Base-by-base conservation (phyloP, 208 protist genomes). In the Trypanosomatidae sp. region DNA sequence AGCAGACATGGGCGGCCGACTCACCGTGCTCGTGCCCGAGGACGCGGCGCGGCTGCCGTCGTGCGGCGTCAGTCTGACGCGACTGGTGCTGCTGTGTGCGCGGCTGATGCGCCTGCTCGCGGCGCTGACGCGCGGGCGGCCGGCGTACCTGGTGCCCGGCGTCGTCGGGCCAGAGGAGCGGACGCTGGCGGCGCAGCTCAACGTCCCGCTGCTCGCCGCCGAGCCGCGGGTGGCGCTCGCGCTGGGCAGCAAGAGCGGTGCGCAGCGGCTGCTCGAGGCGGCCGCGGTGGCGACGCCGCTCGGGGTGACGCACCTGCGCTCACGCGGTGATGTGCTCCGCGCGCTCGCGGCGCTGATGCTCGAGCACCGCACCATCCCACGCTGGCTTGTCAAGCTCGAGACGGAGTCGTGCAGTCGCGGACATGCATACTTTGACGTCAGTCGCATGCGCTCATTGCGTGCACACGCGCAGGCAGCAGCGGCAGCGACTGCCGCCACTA, bases 301-400 rank as follows among this genome's bases (percentile, higher is more conserved):
- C 18, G 85, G 83, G 3, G 66, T 58, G 2, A 32, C 62, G 21
- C 71, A 80, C 20, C 49, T 96, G 18, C 58, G 58, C n/a, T 66
- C 61, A 5, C 57, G 64, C 19, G 46, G 21, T 0, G 80, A 92
- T 22, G 51, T 94, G 1, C 21, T 93, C 11, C 48, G 58, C 8
- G 61, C 78, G 2, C 53, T 94, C 18, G 67, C 76, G 1, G 51
- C 41, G 2, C 67, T 93, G 22, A 80, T 96, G 42, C 23, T 80
- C 3, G 50, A 81, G 32, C 69, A 90, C 54, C 74, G 71, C 10
- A 63, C 82, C 4, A 51, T 85, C 18, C 44, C 60, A 6, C 74
- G 85, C 0, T 96, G 89, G 86, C 40, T 96, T 1, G 61, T 96
- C 15, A 96, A 96, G 56, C 49, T 94, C 11, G 85, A 96, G 16